Percentiles rank a stretch among this genome's conserved stretches.
phyloP scores from a whole-genome alignment of 768 basidiomycete genomes.

The Inosperma sp. region DNA sequence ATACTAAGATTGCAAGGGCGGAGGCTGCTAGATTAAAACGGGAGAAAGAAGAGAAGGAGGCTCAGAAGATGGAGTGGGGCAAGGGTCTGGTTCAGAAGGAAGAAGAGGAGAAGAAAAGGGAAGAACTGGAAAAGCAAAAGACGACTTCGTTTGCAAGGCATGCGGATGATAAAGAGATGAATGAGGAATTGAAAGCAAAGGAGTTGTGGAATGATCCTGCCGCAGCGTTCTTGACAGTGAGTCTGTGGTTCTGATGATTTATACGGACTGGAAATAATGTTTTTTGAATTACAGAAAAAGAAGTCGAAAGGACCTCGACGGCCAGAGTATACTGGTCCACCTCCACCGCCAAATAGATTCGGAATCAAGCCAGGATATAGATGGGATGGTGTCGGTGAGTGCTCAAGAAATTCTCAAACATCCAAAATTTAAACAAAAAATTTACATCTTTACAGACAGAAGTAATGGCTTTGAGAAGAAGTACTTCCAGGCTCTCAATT shows the following conservation, averaged over 20 bases:
- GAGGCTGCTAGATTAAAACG: conserved; percentile 80
- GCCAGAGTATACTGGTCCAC: conserved; percentile 84
- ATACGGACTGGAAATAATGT: background rate
- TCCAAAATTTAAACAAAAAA: conserved; percentile 1
- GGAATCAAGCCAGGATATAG: conserved; percentile 92
- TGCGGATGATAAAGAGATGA: conserved; percentile 81
- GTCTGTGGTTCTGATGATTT: conserved; percentile 21
- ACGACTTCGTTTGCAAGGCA: conserved; percentile 66
- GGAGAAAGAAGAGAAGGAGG: conserved; percentile 80
- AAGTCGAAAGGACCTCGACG: conserved; percentile 65
- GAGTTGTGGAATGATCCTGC: conserved; percentile 98
- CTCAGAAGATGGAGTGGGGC: conserved; percentile 95
- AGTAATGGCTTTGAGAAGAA: conserved; percentile 95
- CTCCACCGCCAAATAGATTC: conserved; percentile 92
- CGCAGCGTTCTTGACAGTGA: conserved; percentile 84
- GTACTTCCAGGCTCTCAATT: conserved; percentile 78
- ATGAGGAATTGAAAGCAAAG: conserved; percentile 75
- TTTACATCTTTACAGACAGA: conserved; percentile 51
- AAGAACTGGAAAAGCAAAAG: conserved; percentile 65
- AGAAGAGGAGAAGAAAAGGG: conserved; percentile 61
- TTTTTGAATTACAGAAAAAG: conserved; percentile 57
- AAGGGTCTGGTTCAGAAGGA: conserved; percentile 91
- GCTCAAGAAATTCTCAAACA: conserved; percentile 12
- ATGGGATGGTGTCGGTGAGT: conserved; percentile 96
- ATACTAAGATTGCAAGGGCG: conserved; percentile 77